phyloP scores from a whole-genome alignment of 1,139 yeast species.

The Magnusiomyces paraingens region DNA sequence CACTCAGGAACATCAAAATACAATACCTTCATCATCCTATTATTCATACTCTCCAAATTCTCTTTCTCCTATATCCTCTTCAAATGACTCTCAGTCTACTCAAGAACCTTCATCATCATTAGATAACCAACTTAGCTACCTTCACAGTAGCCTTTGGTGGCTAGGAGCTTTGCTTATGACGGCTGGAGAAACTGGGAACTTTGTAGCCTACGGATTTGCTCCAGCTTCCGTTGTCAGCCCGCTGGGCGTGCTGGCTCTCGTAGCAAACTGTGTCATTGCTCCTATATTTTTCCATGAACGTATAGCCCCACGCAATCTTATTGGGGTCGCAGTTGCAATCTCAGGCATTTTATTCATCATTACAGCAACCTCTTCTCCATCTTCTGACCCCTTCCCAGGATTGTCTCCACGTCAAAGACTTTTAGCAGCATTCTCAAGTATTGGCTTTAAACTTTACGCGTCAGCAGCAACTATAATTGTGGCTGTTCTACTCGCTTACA shows the following conservation, averaged over 20 bases:
- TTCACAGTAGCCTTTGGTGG: conserved; percentile 36
- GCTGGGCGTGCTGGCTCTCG: conserved; percentile 41
- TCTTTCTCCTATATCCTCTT: neutral
- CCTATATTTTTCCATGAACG: conserved; percentile 40
- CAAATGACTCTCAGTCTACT: too few species aligned
- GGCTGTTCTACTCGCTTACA: too few species aligned
- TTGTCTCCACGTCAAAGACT: too few species aligned
- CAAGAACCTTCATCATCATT: too few species aligned
- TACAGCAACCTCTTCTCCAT: conserved; percentile 26
- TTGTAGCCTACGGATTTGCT: conserved; percentile 42
- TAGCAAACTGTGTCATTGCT: conserved; percentile 42
- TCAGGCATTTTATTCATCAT: conserved; percentile 38
- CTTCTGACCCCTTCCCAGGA: neutral
- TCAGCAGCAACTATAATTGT: too few species aligned
- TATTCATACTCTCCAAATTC: neutral
- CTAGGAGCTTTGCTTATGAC: conserved; percentile 38
- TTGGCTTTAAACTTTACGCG: too few species aligned
- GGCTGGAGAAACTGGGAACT: conserved; percentile 40
- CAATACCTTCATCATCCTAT: too few species aligned
- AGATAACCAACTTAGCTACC: conserved; percentile 19
- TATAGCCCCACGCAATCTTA: conserved; percentile 30
- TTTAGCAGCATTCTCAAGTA: too few species aligned
- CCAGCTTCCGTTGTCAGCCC: conserved; percentile 44
- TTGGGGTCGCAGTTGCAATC: conserved; percentile 37
- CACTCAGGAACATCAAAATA: neutral